Base-by-base conservation (phyloP, 2,329 filamentous ascomycete species). In the Aspergillus tanneri region DNA sequence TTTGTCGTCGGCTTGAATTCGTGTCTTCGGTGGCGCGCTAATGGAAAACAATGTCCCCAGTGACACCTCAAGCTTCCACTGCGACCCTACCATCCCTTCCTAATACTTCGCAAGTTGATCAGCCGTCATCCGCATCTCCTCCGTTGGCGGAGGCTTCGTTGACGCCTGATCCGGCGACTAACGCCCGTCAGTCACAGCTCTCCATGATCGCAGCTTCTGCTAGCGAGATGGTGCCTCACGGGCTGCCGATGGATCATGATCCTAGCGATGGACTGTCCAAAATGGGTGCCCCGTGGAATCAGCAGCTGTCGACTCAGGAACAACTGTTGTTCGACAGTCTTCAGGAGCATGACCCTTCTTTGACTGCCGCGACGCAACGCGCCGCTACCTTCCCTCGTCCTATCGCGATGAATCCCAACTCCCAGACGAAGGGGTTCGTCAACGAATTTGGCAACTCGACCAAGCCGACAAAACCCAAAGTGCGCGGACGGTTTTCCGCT, bases 401-500 rank as follows among this genome's bases (percentile, higher is more conserved):
- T 2, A 72, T 73, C 52, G 70, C 71, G 4, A 72, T 72, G 62
- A 71, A 73, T 45, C 67, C 70, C 2, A 67, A 66, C 36, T 62
- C 63, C 3, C 70, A 68, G 43, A 57, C 63, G 19, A 70, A 71
- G 47, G 69, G 69, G 10, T 70, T 70, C 50, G 66, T 71, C 8
- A 70, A 71, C 46, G 66, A 70, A 46, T 69, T 68, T 54, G 68
- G 69, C 4, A 66, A 69, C 38, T 62, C 65, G 10, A 68, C 64
- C 25, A 72, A 72, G 54, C 65, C 66, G 61, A 58, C 74, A 54
- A 66, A 80, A 54, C 64, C 61, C 16, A 72, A 81, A 54, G 74
- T 77, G 5, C 73, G 81, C 35, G 77, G 77, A 3, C 72, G 77
- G n/a, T 84, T 84, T 57, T 73, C 76, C 23, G 78, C 80, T 35